A percentile compares a stretch with the other conserved stretches of the same genome.
Conservation (phyloP, 73 alveolate genomes). For the Halteria grandinella region DNA sequence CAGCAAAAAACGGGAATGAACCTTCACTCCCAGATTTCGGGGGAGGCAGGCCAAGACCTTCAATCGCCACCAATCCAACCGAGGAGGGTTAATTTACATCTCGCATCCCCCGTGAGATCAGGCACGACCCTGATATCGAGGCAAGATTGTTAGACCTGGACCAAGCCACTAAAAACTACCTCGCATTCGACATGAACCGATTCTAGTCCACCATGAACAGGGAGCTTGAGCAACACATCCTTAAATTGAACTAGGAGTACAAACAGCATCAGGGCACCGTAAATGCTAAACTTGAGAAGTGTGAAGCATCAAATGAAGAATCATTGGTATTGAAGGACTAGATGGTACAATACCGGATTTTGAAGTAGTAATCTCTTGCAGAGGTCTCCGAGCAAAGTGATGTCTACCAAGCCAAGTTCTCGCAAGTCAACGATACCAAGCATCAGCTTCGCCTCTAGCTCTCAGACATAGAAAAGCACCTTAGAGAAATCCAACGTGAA, state of each 20-base stretch:
- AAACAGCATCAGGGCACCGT: not conserved
- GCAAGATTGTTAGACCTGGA: not conserved
- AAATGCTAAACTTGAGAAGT: not conserved
- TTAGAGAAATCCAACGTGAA: conserved; percentile 43
- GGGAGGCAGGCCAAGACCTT: no score
- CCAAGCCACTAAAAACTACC: not conserved
- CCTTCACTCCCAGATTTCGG: no score
- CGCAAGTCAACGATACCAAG: conserved; percentile 4
- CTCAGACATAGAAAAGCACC: conserved; percentile 50
- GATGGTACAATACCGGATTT: not conserved
- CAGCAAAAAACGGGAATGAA: no score
- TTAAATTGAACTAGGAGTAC: not conserved
- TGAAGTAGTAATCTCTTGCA: not conserved
- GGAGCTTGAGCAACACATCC: not conserved
- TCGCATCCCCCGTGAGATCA: no score
- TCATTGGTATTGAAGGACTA: conserved; percentile 14
- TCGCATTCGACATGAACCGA: conserved; percentile 1
- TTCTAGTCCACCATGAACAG: not conserved
- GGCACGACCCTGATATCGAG: conserved; percentile 5
- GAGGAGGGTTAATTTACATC: no score
- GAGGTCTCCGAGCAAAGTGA: conserved; percentile 12
- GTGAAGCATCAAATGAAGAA: not conserved
- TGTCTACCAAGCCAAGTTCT: not conserved
- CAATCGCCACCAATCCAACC: no score
- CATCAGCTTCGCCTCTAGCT: conserved; percentile 37